These are phyloP conservation scores for Hemileccinum impolitum DNA, from an alignment of 768 basidiomycete species.

Conservation along the genomic window DNA sequence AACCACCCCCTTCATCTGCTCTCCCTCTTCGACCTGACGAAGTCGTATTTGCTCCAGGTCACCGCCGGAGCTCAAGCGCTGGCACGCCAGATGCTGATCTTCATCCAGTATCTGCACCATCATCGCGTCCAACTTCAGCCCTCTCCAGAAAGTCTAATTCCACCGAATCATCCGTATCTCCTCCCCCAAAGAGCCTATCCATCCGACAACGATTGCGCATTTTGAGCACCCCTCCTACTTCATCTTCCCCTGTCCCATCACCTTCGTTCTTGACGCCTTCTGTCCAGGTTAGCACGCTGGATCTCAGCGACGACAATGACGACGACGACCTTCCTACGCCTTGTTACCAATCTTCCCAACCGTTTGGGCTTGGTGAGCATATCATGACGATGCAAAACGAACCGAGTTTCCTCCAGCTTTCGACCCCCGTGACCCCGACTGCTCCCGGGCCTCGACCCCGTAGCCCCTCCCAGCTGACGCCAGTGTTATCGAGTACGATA, in stretches of 20 bases:
- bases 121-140: slow-evolving; percentile 36
- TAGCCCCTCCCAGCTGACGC: slow-evolving; percentile 24
- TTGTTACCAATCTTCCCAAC: slow-evolving; percentile 9
- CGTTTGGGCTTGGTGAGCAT: slow-evolving; percentile 51
- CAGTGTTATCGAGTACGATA: slow-evolving; percentile 11
- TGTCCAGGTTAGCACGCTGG: slow-evolving; percentile 26
- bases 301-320: slow-evolving; percentile 20
- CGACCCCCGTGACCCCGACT: slow-evolving; percentile 41
- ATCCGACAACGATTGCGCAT: slow-evolving; percentile 66
- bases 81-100: slow-evolving; percentile 30
- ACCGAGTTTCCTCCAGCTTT: slow-evolving; percentile 58
- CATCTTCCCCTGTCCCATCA: slow-evolving; percentile 25
- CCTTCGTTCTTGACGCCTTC: slow-evolving; percentile 23
- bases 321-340: slow-evolving; percentile 29
- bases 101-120: slow-evolving; percentile 45
- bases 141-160: slow-evolving; percentile 32
- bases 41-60: slow-evolving; percentile 21
- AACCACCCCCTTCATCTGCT: slow-evolving; percentile 55
- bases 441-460: slow-evolving; percentile 17
- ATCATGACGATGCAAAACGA: slow-evolving; percentile 52
- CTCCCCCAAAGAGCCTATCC: slow-evolving; percentile 34
- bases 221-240: slow-evolving; percentile 54
- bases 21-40: slow-evolving; percentile 73
- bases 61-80: slow-evolving; percentile 34
- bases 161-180: slow-evolving; percentile 23